A percentile compares a stretch with the other conserved stretches of the same genome.
These are phyloP conservation scores for Babesia bovis DNA, from an alignment of 169 alveolate species.

Conservation along the genomic window DNA sequence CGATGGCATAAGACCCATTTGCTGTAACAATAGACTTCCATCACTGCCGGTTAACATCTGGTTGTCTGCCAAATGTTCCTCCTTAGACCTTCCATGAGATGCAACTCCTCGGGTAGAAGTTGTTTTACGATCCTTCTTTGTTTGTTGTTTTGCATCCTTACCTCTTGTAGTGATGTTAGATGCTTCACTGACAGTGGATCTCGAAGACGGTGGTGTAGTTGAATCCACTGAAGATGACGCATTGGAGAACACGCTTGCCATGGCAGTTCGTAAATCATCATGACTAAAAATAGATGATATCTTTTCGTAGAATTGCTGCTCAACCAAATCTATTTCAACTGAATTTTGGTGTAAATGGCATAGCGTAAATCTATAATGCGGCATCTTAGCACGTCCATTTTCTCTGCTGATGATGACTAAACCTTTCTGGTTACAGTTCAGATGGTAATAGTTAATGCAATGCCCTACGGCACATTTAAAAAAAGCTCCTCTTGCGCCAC, in stretches of 20 bases:
- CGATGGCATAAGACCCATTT: not conserved
- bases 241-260: not conserved
- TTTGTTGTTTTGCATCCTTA: not conserved
- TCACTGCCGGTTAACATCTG: not conserved
- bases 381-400: not conserved
- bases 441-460: conserved; percentile 42
- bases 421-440: conserved; percentile 34
- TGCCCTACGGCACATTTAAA: conserved; percentile 50
- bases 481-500: conserved; percentile 46
- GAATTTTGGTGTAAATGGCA: conserved; percentile 41
- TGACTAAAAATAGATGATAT: conserved; percentile 12
- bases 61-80: not conserved
- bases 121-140: not conserved
- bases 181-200: not conserved
- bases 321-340: conserved; percentile 18
- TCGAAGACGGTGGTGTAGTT: not conserved
- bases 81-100: not conserved
- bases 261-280: not conserved
- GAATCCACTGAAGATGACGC: not conserved
- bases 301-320: conserved; percentile 21
- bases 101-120: not conserved
- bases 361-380: conserved; percentile 42
- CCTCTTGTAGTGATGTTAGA: not conserved
- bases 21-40: not conserved
- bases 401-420: conserved; percentile 12